These are phyloP conservation scores for Hyaloperonospora arabidopsidis DNA, from an alignment of 352 stramenopile genomes.

Conservation along the genomic window DNA sequence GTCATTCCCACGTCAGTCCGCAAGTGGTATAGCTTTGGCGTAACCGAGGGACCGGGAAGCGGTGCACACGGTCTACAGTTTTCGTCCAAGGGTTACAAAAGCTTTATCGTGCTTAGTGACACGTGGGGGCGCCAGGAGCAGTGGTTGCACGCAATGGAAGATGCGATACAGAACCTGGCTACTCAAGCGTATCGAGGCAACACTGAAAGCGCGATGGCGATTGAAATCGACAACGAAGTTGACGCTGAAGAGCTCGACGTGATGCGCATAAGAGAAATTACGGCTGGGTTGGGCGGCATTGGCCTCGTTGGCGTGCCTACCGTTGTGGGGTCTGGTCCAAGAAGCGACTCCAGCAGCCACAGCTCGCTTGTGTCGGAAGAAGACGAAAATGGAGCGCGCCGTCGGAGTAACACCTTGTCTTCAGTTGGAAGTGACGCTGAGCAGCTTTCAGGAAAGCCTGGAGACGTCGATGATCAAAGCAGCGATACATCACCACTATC, in stretches of 20 bases:
- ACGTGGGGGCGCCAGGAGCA: slow-evolving; percentile 83
- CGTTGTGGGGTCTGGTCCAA: slow-evolving; percentile 15
- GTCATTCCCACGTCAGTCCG: slow-evolving; percentile 78
- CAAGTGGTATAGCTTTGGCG: slow-evolving; percentile 85
- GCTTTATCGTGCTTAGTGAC: slow-evolving; percentile 78
- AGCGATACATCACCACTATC: slow-evolving; percentile 20
- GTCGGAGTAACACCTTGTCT: slow-evolving; percentile 30
- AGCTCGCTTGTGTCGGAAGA: slow-evolving; percentile 19
- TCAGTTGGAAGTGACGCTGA: slow-evolving; percentile 27
- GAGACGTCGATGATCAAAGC: slow-evolving; percentile 17
- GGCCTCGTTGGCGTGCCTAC: slow-evolving; percentile 7
- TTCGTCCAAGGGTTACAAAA: slow-evolving; percentile 85
- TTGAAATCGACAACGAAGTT: slow-evolving; percentile 86
- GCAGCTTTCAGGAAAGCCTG: slow-evolving; percentile 3
- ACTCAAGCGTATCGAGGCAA: slow-evolving; percentile 54
- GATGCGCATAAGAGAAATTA: slow-evolving; percentile 33
- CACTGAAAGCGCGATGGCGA: slow-evolving; percentile 65
- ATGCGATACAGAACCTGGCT: slow-evolving; percentile 58
- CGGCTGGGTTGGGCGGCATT: slow-evolving; percentile 8
- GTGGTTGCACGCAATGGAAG: slow-evolving; percentile 81
- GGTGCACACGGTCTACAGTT: slow-evolving; percentile 82
- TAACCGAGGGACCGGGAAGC: slow-evolving; percentile 67
- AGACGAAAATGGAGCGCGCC: slow-evolving; percentile 19
- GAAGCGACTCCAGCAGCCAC: slow-evolving; percentile 22
- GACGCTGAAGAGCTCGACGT: slow-evolving; percentile 72